Percentiles rank a stretch among this genome's conserved stretches.
Evolutionary conservation across 352 stramenopile genomes (phyloP).

Genomic region (Phytophthora crassamura): DNA sequence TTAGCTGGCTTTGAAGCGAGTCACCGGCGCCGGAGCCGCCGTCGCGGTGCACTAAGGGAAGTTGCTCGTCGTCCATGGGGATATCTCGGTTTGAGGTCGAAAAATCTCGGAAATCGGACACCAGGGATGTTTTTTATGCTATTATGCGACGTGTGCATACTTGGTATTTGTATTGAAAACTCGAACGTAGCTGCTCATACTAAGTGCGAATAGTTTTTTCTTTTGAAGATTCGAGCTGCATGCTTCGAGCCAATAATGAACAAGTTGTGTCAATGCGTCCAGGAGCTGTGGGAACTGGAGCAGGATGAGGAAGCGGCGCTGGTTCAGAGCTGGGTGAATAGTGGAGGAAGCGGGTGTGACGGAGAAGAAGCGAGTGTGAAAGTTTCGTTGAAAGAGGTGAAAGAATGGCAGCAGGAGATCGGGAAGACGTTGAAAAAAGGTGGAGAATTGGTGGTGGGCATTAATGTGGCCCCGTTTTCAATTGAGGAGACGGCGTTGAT

Average conservation of each 20-base stretch:
- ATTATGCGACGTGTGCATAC: conserved; percentile 32
- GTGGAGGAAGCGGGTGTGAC: background rate
- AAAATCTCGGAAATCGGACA: background rate
- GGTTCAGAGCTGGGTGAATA: conserved; percentile 2
- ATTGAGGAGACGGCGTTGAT: conserved; percentile 55
- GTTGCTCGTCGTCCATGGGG: conserved; percentile 37
- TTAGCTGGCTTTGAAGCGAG: conserved; percentile 44
- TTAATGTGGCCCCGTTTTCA: conserved; percentile 54
- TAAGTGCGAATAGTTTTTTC: background rate
- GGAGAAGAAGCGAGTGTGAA: background rate
- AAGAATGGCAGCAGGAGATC: conserved; percentile 29
- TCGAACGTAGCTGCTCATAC: background rate
- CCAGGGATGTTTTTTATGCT: background rate
- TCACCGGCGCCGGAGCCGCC: conserved; percentile 11
- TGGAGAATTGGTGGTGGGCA: conserved; percentile 35
- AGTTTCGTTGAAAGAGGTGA: conserved; percentile 27
- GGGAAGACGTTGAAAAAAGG: background rate
- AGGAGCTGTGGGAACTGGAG: conserved; percentile 5
- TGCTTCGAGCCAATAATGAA: conserved; percentile 8
- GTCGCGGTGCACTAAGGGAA: conserved; percentile 39
- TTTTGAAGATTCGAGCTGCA: background rate
- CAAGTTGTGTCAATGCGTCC: conserved; percentile 23
- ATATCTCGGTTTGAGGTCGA: conserved; percentile 3
- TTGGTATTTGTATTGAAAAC: conserved; percentile 13
- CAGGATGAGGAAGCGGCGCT: conserved; percentile 23